These are phyloP conservation scores for Hordeum pubiflorum DNA, from an alignment of 202 grass and related monocot genomes.

Conservation along the genomic window DNA sequence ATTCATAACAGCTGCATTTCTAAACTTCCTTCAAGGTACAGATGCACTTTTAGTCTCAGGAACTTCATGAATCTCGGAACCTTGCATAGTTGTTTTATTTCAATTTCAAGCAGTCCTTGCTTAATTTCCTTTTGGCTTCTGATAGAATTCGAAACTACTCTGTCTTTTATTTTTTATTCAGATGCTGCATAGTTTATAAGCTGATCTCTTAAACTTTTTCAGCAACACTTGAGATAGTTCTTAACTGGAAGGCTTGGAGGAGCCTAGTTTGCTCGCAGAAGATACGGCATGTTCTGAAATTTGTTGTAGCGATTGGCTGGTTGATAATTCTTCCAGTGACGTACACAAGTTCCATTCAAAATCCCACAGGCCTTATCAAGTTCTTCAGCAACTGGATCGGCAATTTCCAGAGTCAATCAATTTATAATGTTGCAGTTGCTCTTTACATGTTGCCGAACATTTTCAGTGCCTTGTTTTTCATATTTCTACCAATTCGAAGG, in stretches of 20 bases:
- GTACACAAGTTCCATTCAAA: conserved; percentile 67
- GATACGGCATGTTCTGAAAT: conserved; percentile 77
- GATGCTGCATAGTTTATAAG: conserved; percentile 20
- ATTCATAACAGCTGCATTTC: conserved; percentile 86
- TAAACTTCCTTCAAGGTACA: conserved; percentile 92
- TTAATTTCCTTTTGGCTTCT: neutral
- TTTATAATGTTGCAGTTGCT: conserved; percentile 82
- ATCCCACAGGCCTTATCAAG: conserved; percentile 76
- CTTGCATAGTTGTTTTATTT: neutral
- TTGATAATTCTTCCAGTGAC: conserved; percentile 74
- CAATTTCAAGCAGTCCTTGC: neutral
- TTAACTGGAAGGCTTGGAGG: conserved; percentile 93
- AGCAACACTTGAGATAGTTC: conserved; percentile 77
- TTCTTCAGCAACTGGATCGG: conserved; percentile 82
- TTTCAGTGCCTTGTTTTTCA: conserved; percentile 74
- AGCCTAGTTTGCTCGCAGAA: conserved; percentile 61
- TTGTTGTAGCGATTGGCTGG: conserved; percentile 73
- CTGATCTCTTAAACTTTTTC: conserved; percentile 32
- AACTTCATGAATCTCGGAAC: neutral
- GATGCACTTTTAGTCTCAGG: neutral
- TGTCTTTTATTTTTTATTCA: conserved; percentile 1
- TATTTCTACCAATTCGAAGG: conserved; percentile 64
- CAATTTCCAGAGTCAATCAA: conserved; percentile 58
- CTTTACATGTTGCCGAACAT: conserved; percentile 94
- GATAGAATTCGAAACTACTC: neutral